Percentiles rank a stretch among this genome's conserved stretches.
Conservation (phyloP, 2,329 filamentous ascomycete species). For the Clarireedia monteithiana region DNA sequence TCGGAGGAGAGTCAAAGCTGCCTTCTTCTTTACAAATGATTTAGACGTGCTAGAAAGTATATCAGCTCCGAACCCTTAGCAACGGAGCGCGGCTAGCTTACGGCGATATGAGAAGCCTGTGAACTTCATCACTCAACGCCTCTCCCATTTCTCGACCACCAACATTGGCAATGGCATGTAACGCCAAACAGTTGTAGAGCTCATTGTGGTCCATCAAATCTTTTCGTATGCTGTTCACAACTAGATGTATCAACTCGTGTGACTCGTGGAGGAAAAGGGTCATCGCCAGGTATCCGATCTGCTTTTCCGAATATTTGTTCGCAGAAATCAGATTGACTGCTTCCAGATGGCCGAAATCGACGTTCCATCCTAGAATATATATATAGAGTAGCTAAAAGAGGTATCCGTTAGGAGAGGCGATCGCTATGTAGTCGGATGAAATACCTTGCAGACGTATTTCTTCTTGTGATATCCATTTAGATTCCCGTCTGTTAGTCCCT, state of each 20-base stretch:
- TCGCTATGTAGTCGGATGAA: neutral
- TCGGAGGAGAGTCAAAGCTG: slow-evolving; percentile 83
- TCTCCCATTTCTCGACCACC: slow-evolving; percentile 96
- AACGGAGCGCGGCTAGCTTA: slow-evolving; percentile 39
- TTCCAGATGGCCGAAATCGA: slow-evolving; percentile 97
- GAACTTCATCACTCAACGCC: slow-evolving; percentile 83
- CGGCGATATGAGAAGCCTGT: slow-evolving; percentile 90
- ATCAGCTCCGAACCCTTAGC: neutral
- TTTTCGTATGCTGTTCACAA: slow-evolving; percentile 97
- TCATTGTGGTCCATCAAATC: slow-evolving; percentile 93
- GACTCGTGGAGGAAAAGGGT: slow-evolving; percentile 95
- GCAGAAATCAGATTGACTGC: slow-evolving; percentile 96
- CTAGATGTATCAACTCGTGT: slow-evolving; percentile 89
- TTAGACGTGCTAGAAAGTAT: slow-evolving; percentile 60
- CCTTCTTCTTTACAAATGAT: slow-evolving; percentile 98
- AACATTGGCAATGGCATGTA: slow-evolving; percentile 97
- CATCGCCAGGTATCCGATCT: slow-evolving; percentile 96
- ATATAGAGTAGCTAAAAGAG: slow-evolving; percentile 71
- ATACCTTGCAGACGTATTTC: slow-evolving; percentile 98
- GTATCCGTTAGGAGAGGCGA: neutral
- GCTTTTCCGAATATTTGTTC: slow-evolving; percentile 97
- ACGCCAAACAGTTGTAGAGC: slow-evolving; percentile 89
- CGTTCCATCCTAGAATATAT: slow-evolving; percentile 97
- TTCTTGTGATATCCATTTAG: slow-evolving; percentile 98
- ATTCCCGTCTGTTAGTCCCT: slow-evolving; percentile 55